Evolutionary conservation across 768 basidiomycete genomes (phyloP), one percentile per base, ranked within the genome.

Genomic region (Lactarius indigo): DNA sequence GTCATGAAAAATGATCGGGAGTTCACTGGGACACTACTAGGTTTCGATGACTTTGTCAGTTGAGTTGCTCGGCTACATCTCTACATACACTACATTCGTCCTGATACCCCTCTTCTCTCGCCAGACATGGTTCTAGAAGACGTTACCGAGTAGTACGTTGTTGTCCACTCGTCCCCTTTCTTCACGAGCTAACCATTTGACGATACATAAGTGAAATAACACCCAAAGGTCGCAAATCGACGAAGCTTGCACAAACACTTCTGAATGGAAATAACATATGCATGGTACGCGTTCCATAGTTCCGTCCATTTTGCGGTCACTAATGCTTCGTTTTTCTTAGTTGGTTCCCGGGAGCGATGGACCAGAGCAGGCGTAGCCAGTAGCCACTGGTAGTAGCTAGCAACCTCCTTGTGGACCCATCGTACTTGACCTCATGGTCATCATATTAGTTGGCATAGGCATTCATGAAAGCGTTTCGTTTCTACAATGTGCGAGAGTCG

Each of bases 11-110:
- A 84, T 72, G 95, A 99, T 68, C 89, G 94, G 56, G 96, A 99
- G 79, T 99, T 98, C 79, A 92, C 91, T 28, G 96, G 96, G 13
- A 97, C 88, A 3, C 82, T 99, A 50, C 83, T 96, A 39, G 96
- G 96, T 2, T 99, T 99, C 73, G 96, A 99, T 76, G 96, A 99
- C 78, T 99, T 96, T 77, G 96, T 99, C 77, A 99, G 96, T 52
- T 98, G 76, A 85, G 96, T 96, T 20, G 3, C 31, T n/a, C 17
- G 9, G 55, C 5, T 20, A 17, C 26, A 57, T 39, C 41, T 31
- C 54, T 47, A 18, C 28, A 18, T 47, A 35, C 23, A 26, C 42
- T 41, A 8, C 35, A 26, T 3, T 57, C n/a, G 28, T 58, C 50
- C 6, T 30, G 23, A 52, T 33, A 2, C 28, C 30, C 41, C 41